Conservation (phyloP, 345 rosid genomes). For the Limnanthes douglasii region DNA sequence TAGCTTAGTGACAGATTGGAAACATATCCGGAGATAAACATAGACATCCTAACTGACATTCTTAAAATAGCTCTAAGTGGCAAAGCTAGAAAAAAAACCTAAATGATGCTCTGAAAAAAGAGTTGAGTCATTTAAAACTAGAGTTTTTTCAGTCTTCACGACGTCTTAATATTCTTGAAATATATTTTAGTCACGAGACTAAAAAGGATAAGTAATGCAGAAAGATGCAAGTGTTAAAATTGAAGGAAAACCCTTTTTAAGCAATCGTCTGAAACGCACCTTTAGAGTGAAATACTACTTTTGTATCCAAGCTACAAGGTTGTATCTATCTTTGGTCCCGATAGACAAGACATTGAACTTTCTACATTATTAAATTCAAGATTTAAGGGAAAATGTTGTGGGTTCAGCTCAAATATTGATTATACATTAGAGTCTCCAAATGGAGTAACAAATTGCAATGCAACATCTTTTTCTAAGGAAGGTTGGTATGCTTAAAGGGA, state of each 20-base stretch:
- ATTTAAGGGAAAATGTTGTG: constrained; percentile 25
- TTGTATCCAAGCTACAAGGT: constrained; percentile 18
- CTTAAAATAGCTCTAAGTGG: no score
- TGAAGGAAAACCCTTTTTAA: constrained; percentile 15
- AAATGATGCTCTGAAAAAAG: constrained; percentile 28
- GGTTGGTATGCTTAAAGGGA: constrained; percentile 85
- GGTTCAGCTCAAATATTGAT: constrained; percentile 62
- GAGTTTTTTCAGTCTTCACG: constrained; percentile 29
- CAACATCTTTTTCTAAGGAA: constrained; percentile 78
- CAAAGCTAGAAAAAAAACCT: constrained; percentile 39
- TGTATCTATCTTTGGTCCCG: constrained; percentile 13
- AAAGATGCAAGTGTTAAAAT: constrained; percentile 13
- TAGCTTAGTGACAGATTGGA: no score
- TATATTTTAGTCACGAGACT: constrained; percentile 18
- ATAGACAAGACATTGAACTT: constrained; percentile 12
- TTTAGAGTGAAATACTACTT: constrained; percentile 19
- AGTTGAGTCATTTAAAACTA: constrained; percentile 36
- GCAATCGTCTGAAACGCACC: constrained; percentile 14
- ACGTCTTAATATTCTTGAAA: constrained; percentile 38
- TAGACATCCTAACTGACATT: no score
- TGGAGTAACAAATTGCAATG: constrained; percentile 58
- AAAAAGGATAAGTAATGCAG: constrained; percentile 23
- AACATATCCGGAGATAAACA: no score
- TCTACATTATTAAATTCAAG: constrained; percentile 12
- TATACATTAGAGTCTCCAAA: constrained; percentile 61